A percentile compares a stretch with the other conserved stretches of the same genome.
These are phyloP conservation scores for Flagelloscypha sp. DNA, from an alignment of 768 basidiomycete genomes.

Conservation along the genomic window DNA sequence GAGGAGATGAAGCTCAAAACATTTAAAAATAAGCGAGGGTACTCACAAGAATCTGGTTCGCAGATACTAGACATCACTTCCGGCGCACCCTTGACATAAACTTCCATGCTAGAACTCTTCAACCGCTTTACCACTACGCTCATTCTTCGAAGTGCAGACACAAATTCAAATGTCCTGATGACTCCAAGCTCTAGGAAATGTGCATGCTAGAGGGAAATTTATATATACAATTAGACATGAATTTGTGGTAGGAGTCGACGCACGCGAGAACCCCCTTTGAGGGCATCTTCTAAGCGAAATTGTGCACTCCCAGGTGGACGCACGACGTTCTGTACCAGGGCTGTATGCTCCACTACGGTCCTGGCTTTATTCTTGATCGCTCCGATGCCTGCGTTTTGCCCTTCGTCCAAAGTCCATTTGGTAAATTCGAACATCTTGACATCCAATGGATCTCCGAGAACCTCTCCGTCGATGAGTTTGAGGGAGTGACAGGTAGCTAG, in stretches of 20 bases:
- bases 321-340: constrained; percentile 93
- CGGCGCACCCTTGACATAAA: constrained; percentile 98
- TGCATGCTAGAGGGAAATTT: constrained; percentile 55
- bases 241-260: constrained; percentile 9
- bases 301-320: constrained; percentile 89
- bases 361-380: constrained; percentile 60
- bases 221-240: constrained; percentile 6
- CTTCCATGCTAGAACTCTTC: constrained; percentile 91
- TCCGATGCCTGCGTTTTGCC: constrained; percentile 59
- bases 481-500: constrained; percentile 94
- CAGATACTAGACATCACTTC: constrained; percentile 98
- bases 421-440: constrained; percentile 99
- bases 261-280: constrained; percentile 78
- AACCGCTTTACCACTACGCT: constrained; percentile 95
- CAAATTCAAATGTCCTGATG: constrained; percentile 93
- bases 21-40: constrained; percentile 1
- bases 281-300: constrained; percentile 88
- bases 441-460: constrained; percentile 95
- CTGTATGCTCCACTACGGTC: constrained; percentile 60
- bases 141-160: constrained; percentile 89
- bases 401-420: constrained; percentile 93
- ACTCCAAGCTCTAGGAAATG: constrained; percentile 97
- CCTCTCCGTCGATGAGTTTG: constrained; percentile 77
- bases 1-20: constrained; percentile 10
- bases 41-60: constrained; percentile 80